Evolutionary conservation across 148 eudicot species (phyloP).

Genomic region (Vaccinium macrocarpon): DNA sequence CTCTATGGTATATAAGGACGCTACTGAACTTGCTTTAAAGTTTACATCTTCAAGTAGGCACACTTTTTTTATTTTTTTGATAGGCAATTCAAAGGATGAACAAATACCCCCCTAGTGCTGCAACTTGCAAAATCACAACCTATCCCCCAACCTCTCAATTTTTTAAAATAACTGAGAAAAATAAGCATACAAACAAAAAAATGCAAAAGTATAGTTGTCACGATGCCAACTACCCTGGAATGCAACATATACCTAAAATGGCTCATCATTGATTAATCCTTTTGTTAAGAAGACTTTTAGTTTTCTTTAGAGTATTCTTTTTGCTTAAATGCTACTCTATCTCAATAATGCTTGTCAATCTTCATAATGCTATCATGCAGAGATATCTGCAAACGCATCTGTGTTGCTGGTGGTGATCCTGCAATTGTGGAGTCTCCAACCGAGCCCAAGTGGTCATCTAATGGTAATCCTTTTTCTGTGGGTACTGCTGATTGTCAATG

Average conservation of each 20-base stretch:
- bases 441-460: conserved; percentile 90
- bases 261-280: background rate
- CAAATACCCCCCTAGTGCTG: no score
- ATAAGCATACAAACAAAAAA: no score
- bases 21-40: background rate
- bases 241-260: no score
- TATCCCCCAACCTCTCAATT: no score
- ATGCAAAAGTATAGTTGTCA: no score
- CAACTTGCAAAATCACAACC: no score
- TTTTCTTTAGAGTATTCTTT: background rate
- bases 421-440: conserved; percentile 72
- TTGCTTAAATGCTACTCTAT: background rate
- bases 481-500: background rate
- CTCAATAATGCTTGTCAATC: background rate
- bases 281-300: background rate
- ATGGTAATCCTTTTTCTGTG: conserved; percentile 43
- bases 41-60: background rate
- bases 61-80: no score
- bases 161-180: no score
- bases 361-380: conserved; percentile 29
- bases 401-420: conserved; percentile 84
- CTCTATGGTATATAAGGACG: background rate
- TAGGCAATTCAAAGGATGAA: no score
- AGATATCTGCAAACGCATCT: conserved; percentile 53
- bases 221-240: no score